Evolutionary conservation across 768 basidiomycete genomes (phyloP).

Genomic region (Podaxis sp.): DNA sequence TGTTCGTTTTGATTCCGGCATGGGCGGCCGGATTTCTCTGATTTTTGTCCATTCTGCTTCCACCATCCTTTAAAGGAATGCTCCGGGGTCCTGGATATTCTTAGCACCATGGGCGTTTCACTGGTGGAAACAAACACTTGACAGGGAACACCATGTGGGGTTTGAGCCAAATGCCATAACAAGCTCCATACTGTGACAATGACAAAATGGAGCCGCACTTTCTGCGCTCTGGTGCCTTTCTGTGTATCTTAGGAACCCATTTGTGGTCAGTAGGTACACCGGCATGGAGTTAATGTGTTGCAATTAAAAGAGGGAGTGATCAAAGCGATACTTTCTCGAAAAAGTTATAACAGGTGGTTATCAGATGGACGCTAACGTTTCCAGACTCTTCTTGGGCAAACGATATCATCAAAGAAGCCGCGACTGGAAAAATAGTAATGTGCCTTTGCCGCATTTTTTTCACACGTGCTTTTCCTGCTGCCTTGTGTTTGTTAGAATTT

Average conservation of each 20-base stretch:
- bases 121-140: not conserved
- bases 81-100: not conserved
- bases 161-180: not conserved
- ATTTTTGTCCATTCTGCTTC: too few relatives aligned
- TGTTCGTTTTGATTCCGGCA: too few relatives aligned
- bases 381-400: not conserved
- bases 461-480: not conserved
- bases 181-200: not conserved
- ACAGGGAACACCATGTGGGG: not conserved
- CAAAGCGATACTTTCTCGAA: not conserved
- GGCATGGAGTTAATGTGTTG: not conserved
- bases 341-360: not conserved
- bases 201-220: not conserved
- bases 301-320: not conserved
- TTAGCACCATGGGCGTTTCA: slow-evolving; percentile 1
- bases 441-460: not conserved
- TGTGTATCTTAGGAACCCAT: not conserved
- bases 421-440: not conserved
- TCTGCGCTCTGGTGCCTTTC: not conserved
- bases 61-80: too few relatives aligned
- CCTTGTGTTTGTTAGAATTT: not conserved
- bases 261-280: too few relatives aligned
- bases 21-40: too few relatives aligned
- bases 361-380: not conserved
- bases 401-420: not conserved